Conservation (phyloP, 2,329 filamentous ascomycete species). For the Aspergillus persii region DNA sequence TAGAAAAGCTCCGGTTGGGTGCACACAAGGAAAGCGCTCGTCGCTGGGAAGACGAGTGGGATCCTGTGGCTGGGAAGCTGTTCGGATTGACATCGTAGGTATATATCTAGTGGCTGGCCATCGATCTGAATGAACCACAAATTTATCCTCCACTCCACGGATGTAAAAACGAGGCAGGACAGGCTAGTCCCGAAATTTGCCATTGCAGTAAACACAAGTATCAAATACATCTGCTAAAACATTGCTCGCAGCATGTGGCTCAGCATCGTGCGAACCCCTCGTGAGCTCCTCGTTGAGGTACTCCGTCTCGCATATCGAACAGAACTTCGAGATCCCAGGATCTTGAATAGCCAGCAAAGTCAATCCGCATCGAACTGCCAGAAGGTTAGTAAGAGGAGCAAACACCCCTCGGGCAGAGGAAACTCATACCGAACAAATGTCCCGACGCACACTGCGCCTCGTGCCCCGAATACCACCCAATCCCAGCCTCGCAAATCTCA, state of each 20-base stretch:
- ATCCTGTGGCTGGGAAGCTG: conserved; percentile 72
- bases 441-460: conserved; percentile 51
- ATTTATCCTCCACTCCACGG: too few relatives aligned
- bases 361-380: conserved; percentile 51
- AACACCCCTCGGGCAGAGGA: neutral
- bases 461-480: conserved; percentile 48
- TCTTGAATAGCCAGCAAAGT: conserved; percentile 57
- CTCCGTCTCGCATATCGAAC: conserved; percentile 51
- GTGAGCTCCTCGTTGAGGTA: conserved; percentile 48
- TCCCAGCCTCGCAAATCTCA: conserved; percentile 49
- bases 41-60: conserved; percentile 93
- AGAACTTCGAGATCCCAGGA: conserved; percentile 54
- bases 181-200: conserved; percentile 30
- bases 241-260: conserved; percentile 21
- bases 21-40: conserved; percentile 70
- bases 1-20: conserved; percentile 64
- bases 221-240: conserved; percentile 33
- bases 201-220: conserved; percentile 35
- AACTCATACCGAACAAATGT: conserved; percentile 50
- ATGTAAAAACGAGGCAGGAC: neutral
- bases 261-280: conserved; percentile 11
- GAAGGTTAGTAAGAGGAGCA: neutral
- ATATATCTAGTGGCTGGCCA: neutral
- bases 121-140: neutral
- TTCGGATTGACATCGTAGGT: conserved; percentile 50